Conservation (phyloP, 371 early-diverging fungal genomes). For the Entomophthora muscae region DNA sequence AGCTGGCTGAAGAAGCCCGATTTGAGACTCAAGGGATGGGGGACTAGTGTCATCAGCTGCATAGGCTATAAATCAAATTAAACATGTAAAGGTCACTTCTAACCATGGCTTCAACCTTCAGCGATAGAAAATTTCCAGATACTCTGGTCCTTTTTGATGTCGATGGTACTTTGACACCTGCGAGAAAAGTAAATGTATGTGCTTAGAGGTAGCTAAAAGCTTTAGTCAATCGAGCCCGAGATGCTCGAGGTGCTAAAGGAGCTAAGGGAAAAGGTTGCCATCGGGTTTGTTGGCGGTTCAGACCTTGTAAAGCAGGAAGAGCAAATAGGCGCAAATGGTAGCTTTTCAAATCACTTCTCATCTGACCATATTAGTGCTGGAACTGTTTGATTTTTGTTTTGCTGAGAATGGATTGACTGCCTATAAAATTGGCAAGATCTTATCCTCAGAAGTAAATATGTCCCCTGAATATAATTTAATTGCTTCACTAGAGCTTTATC, state of each 20-base stretch:
- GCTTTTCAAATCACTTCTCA: neutral
- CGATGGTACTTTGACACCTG: conserved; percentile 98
- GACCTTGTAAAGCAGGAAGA: conserved; percentile 96
- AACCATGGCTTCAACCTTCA: conserved; percentile 17
- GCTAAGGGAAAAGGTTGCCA: conserved; percentile 75
- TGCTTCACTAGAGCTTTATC: conserved; percentile 69
- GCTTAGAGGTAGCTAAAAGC: neutral
- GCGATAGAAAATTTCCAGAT: conserved; percentile 52
- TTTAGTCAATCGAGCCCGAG: conserved; percentile 33
- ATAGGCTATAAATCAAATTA: no score
- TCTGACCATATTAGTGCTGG: conserved; percentile 22
- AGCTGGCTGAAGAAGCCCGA: no score
- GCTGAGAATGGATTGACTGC: conserved; percentile 99
- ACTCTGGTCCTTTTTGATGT: conserved; percentile 96
- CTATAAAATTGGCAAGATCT: conserved; percentile 57
- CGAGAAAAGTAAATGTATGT: conserved; percentile 45
- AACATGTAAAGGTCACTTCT: no score
- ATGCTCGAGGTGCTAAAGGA: conserved; percentile 65
- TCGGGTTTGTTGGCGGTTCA: conserved; percentile 99
- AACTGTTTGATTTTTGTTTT: conserved; percentile 94
- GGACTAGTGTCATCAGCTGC: no score
- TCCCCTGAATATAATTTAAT: neutral
- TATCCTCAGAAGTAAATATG: conserved; percentile 50
- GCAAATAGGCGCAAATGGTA: conserved; percentile 84
- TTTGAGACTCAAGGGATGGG: no score